Evolutionary conservation across 2,329 filamentous ascomycete genomes (phyloP).

Genomic region (Pleomassaria siparia): DNA sequence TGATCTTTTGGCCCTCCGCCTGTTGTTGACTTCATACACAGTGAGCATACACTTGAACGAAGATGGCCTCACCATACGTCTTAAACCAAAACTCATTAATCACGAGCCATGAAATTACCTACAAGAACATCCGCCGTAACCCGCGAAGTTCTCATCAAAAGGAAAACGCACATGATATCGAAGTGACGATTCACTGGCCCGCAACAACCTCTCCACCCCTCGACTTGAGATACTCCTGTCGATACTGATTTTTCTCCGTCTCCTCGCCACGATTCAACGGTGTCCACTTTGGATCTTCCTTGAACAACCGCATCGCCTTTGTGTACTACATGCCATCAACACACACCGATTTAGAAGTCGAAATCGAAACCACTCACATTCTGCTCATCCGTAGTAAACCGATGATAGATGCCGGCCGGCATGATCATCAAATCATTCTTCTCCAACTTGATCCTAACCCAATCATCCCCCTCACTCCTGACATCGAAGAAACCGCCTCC

Average conservation of each 20-base stretch:
- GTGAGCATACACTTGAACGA: no score
- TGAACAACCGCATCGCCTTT: slow-evolving; percentile 93
- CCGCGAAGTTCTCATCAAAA: no score
- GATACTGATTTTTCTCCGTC: slow-evolving; percentile 75
- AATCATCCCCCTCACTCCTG: slow-evolving; percentile 76
- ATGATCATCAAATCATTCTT: slow-evolving; percentile 91
- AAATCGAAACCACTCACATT: slow-evolving; percentile 65
- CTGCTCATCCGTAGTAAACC: slow-evolving; percentile 89
- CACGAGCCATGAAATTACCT: no score
- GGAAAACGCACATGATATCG: no score
- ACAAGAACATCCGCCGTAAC: no score
- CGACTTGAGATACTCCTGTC: slow-evolving; percentile 70
- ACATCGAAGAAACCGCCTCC: slow-evolving; percentile 95
- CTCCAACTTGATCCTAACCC: slow-evolving; percentile 82
- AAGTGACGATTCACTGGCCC: slow-evolving; percentile 1
- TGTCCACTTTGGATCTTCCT: slow-evolving; percentile 98
- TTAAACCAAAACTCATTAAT: no score
- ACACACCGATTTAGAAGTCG: slow-evolving; percentile 11
- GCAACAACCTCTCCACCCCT: slow-evolving; percentile 8
- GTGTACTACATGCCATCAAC: slow-evolving; percentile 66
- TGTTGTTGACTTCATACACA: no score
- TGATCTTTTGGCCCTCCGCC: no score
- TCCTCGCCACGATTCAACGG: slow-evolving; percentile 79
- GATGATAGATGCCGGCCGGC: slow-evolving; percentile 93
- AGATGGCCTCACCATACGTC: no score